A percentile compares a stretch with the other conserved stretches of the same genome.
These are phyloP conservation scores for Ganoderma leucocontextum DNA, from an alignment of 1,284 basidiomycete species.

Conservation along the genomic window DNA sequence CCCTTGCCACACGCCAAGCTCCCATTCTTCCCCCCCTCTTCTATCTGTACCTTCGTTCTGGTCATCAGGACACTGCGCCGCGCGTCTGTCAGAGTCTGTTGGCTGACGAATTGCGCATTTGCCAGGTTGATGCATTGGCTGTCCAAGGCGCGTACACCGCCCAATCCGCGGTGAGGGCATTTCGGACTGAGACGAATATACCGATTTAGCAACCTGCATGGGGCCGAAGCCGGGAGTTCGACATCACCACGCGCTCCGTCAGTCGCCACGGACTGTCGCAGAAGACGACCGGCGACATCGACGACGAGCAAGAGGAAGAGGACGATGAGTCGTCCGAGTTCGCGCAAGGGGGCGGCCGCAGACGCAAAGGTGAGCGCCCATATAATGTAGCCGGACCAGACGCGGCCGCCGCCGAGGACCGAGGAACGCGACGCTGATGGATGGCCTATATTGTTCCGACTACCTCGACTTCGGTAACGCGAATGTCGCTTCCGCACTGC, in stretches of 20 bases:
- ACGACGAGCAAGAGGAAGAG: slow-evolving; percentile 77
- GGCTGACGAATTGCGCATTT: slow-evolving; percentile 17
- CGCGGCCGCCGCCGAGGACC: slow-evolving; percentile 3
- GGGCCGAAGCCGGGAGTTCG: slow-evolving; percentile 85
- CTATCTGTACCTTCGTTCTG: not conserved
- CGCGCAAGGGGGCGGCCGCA: slow-evolving; percentile 67
- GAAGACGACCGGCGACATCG: slow-evolving; percentile 75
- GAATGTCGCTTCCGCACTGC: not conserved
- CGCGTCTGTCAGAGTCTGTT: slow-evolving; percentile 5
- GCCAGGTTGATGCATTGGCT: slow-evolving; percentile 86
- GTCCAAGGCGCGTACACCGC: slow-evolving; percentile 61
- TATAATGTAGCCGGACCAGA: not conserved
- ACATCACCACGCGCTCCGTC: slow-evolving; percentile 81
- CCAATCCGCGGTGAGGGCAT: not conserved
- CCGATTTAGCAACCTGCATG: slow-evolving; percentile 76
- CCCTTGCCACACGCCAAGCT: not conserved
- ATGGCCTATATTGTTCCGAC: not conserved
- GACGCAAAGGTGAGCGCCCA: slow-evolving; percentile 71
- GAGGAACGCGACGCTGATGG: slow-evolving; percentile 13
- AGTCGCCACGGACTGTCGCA: slow-evolving; percentile 68
- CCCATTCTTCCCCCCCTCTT: slow-evolving; percentile 6
- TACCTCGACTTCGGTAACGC: slow-evolving; percentile 4
- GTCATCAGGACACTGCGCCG: not conserved
- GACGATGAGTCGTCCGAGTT: slow-evolving; percentile 62
- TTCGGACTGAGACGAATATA: slow-evolving; percentile 16